phyloP scores from a whole-genome alignment of 805 yeast genomes.

The Suhomyces xylopsoci region DNA sequence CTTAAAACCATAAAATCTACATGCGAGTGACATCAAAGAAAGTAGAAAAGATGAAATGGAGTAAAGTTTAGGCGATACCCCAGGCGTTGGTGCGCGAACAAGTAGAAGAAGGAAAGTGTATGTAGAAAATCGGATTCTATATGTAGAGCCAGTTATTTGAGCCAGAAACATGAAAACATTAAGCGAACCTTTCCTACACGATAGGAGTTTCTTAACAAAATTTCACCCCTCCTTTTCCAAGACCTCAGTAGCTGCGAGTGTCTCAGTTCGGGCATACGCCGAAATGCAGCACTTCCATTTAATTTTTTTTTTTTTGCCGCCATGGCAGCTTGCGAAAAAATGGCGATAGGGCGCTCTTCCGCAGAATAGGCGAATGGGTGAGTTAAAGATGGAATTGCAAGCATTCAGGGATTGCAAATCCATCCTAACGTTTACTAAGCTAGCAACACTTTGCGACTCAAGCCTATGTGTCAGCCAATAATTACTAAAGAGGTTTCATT shows the following conservation, averaged over 20 bases:
- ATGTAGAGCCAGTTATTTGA: neutral
- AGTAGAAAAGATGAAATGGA: neutral
- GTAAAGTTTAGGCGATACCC: neutral
- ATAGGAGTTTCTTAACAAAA: neutral
- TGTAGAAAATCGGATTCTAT: neutral
- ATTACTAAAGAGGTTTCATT: neutral
- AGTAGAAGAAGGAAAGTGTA: neutral
- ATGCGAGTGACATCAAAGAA: neutral
- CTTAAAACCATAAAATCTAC: neutral
- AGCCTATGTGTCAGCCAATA: neutral
- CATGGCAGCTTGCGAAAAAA: neutral
- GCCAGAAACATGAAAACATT: neutral
- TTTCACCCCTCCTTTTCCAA: neutral
- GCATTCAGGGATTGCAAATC: neutral
- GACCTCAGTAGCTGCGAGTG: neutral
- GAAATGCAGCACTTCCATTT: neutral
- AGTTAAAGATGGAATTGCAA: neutral
- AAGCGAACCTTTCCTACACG: neutral
- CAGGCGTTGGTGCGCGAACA: neutral
- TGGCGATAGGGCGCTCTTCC: neutral
- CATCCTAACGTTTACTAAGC: neutral
- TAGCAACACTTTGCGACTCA: neutral
- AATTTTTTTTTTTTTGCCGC: neutral
- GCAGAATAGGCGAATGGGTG: neutral
- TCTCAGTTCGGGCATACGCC: neutral